A percentile compares a stretch with the other conserved stretches of the same genome.
phyloP scores from a whole-genome alignment of 768 basidiomycete genomes.

The Xanthoconium purpureum region DNA sequence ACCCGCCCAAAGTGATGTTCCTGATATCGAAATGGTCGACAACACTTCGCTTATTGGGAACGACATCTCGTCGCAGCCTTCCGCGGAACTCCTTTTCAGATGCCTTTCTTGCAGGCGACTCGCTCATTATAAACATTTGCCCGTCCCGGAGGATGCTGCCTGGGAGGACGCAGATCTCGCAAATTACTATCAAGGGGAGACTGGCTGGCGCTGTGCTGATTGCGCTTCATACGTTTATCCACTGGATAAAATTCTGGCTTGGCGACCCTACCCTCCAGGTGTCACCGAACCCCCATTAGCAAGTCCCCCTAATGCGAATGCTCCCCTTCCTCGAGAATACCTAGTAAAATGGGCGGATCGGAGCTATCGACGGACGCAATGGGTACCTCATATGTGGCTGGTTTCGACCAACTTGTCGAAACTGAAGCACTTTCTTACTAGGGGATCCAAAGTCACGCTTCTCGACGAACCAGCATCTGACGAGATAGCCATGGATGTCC shows the following conservation, averaged over 20 bases:
- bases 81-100: conserved; percentile 64
- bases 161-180: conserved; percentile 47
- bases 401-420: conserved; percentile 60
- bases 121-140: conserved; percentile 77
- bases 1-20: conserved; percentile 2
- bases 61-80: conserved; percentile 17
- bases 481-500: conserved; percentile 25
- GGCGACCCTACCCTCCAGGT: conserved; percentile 76
- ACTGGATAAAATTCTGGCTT: conserved; percentile 86
- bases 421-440: conserved; percentile 71
- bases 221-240: conserved; percentile 68
- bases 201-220: conserved; percentile 70
- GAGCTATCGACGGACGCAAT: conserved; percentile 76
- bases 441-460: conserved; percentile 68
- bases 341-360: conserved; percentile 84
- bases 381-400: conserved; percentile 95
- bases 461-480: conserved; percentile 44
- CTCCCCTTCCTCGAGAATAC: conserved; percentile 79
- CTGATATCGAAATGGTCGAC: conserved; percentile 39
- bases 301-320: conserved; percentile 51
- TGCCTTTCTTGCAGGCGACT: conserved; percentile 82
- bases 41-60: conserved; percentile 7
- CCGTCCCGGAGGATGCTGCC: conserved; percentile 39
- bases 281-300: conserved; percentile 51
- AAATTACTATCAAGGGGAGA: conserved; percentile 52